Evolutionary conservation across 192 early-diverging fungal genomes (phyloP).

Genomic region (Rhizophlyctis rosea): DNA sequence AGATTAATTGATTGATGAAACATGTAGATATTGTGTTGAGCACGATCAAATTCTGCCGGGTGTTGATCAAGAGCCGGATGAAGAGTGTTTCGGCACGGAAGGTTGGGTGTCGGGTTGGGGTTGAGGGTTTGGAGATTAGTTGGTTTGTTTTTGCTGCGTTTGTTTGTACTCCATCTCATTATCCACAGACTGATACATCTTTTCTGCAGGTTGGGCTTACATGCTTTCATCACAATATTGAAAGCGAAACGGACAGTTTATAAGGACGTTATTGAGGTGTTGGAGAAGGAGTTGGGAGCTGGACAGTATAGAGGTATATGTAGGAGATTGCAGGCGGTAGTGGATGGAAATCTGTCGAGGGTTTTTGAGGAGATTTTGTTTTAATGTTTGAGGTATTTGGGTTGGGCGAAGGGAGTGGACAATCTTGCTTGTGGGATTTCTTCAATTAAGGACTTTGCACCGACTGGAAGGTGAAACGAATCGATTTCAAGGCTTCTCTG

Average conservation of each 20-base stretch:
- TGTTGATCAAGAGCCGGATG: slow-evolving; percentile 27
- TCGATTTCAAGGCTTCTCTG: no score
- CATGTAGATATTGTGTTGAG: slow-evolving; percentile 15
- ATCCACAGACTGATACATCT: slow-evolving; percentile 11
- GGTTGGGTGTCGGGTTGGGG: slow-evolving; percentile 7
- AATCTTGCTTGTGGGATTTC: no score
- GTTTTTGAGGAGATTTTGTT: neutral
- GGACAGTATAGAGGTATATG: neutral
- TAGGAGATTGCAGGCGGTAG: neutral
- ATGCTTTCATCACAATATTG: slow-evolving; percentile 45
- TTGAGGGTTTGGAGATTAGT: slow-evolving; percentile 8
- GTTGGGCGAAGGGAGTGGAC: no score
- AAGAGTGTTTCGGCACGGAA: slow-evolving; percentile 15
- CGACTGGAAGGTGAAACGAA: no score
- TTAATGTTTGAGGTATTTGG: no score
- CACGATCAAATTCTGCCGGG: slow-evolving; percentile 25
- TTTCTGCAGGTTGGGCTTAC: slow-evolving; percentile 44
- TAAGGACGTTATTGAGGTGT: slow-evolving; percentile 18
- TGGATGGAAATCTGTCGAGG: neutral
- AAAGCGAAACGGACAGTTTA: slow-evolving; percentile 43
- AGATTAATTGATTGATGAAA: neutral
- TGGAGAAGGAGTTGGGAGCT: neutral
- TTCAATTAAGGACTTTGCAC: no score
- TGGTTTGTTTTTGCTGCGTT: slow-evolving; percentile 14
- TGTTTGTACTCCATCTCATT: neutral